Evolutionary conservation across 768 basidiomycete species (phyloP).

Genomic region (Cytidiella melzeri): DNA sequence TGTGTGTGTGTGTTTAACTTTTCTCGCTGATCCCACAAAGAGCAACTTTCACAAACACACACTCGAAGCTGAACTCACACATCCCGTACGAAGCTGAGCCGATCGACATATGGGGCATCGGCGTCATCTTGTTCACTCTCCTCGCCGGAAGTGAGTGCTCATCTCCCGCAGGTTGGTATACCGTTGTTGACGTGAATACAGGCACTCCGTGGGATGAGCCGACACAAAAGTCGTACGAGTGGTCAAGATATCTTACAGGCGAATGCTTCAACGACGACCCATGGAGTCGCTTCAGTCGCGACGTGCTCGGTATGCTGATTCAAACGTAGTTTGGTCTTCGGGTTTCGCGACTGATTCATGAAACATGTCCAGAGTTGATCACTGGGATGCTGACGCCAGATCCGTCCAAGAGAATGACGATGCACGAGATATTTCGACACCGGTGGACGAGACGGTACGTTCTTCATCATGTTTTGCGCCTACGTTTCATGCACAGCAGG

Average conservation of each 20-base stretch:
- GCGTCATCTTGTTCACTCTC: slow-evolving; percentile 89
- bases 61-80: slow-evolving; percentile 40
- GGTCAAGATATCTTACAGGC: slow-evolving; percentile 64
- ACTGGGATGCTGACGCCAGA: slow-evolving; percentile 68
- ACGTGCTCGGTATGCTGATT: slow-evolving; percentile 46
- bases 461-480: slow-evolving; percentile 1
- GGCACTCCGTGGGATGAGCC: slow-evolving; percentile 99
- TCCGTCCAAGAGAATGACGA: slow-evolving; percentile 58
- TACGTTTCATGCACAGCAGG: neutral
- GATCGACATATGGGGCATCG: slow-evolving; percentile 93
- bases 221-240: slow-evolving; percentile 74
- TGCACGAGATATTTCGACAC: slow-evolving; percentile 51
- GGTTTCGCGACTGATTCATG: slow-evolving; percentile 5
- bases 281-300: slow-evolving; percentile 62
- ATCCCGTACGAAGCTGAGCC: slow-evolving; percentile 84
- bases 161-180: neutral
- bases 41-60: neutral
- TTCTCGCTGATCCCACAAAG: too few relatives aligned
- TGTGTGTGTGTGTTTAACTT: slow-evolving; percentile 25
- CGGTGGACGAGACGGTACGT: slow-evolving; percentile 71
- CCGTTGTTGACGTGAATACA: slow-evolving; percentile 30
- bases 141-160: slow-evolving; percentile 74
- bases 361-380: slow-evolving; percentile 63
- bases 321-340: neutral
- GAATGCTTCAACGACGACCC: slow-evolving; percentile 69